Conservation (phyloP, 1,284 basidiomycete species). For the Ceratobasidium sp. region DNA sequence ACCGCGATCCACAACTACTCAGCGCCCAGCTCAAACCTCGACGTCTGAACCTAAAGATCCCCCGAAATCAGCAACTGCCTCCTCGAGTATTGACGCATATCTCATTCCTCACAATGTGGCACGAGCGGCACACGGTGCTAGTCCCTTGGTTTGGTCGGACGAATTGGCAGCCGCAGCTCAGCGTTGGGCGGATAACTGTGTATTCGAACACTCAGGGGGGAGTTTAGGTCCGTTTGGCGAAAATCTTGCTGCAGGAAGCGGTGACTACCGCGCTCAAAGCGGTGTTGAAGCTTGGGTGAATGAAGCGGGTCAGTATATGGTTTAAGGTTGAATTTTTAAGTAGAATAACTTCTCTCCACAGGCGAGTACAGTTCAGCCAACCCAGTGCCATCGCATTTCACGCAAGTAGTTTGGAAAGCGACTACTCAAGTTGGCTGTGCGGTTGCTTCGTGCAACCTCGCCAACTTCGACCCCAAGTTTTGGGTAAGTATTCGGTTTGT, state of each 20-base stretch:
- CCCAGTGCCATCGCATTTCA: constrained; percentile 53
- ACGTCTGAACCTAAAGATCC: neutral
- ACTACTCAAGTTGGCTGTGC: constrained; percentile 62
- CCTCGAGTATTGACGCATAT: constrained; percentile 45
- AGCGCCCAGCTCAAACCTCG: neutral
- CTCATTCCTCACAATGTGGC: constrained; percentile 58
- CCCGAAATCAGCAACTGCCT: neutral
- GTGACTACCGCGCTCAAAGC: constrained; percentile 52
- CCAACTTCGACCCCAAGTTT: constrained; percentile 20
- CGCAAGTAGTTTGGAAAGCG: constrained; percentile 64
- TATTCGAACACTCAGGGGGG: constrained; percentile 54
- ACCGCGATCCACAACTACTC: neutral
- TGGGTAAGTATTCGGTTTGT: neutral
- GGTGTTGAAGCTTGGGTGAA: constrained; percentile 58
- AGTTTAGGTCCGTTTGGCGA: constrained; percentile 57
- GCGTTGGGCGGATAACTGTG: constrained; percentile 59
- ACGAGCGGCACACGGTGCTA: constrained; percentile 54
- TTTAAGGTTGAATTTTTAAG: constrained; percentile 1
- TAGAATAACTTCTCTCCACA: constrained; percentile 30
- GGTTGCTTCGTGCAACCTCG: constrained; percentile 51
- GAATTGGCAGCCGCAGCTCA: constrained; percentile 56
- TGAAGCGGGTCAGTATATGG: constrained; percentile 55
- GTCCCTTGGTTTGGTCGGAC: constrained; percentile 56
- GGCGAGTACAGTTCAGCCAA: constrained; percentile 47
- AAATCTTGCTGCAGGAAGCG: constrained; percentile 63